These are phyloP conservation scores for Colletotrichum eremochloae DNA, from an alignment of 2,329 filamentous ascomycete genomes.

Conservation along the genomic window DNA sequence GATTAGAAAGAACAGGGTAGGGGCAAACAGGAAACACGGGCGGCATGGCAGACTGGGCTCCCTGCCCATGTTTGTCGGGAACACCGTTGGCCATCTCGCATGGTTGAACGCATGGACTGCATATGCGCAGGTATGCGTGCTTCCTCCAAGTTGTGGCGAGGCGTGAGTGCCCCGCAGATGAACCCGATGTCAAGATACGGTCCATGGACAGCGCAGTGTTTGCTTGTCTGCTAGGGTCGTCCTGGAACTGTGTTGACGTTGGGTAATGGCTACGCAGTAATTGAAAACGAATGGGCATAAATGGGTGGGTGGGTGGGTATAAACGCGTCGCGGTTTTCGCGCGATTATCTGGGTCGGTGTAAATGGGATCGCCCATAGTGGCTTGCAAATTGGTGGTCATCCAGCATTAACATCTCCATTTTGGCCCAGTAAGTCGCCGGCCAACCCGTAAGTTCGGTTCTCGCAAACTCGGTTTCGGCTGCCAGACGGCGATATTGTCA, in stretches of 20 bases:
- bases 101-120: constrained; percentile 17
- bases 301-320: constrained; percentile 5
- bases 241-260: constrained; percentile 26
- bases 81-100: constrained; percentile 24
- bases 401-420: constrained; percentile 18
- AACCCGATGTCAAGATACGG: constrained; percentile 14
- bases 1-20: neutral
- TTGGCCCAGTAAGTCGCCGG: neutral
- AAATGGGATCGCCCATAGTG: constrained; percentile 32
- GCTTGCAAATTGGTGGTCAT: neutral
- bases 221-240: constrained; percentile 22
- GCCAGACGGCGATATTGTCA: neutral
- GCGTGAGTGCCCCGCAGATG: neutral
- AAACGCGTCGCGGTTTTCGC: constrained; percentile 31
- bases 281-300: constrained; percentile 14
- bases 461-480: neutral
- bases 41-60: neutral
- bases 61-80: constrained; percentile 17
- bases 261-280: neutral
- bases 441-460: neutral
- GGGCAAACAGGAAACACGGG: neutral
- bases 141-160: neutral
- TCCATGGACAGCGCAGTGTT: neutral
- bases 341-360: constrained; percentile 22
- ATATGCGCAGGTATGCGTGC: neutral